phyloP scores from a whole-genome alignment of 1,284 basidiomycete genomes.

The Pyrrhoderma lamaoense region DNA sequence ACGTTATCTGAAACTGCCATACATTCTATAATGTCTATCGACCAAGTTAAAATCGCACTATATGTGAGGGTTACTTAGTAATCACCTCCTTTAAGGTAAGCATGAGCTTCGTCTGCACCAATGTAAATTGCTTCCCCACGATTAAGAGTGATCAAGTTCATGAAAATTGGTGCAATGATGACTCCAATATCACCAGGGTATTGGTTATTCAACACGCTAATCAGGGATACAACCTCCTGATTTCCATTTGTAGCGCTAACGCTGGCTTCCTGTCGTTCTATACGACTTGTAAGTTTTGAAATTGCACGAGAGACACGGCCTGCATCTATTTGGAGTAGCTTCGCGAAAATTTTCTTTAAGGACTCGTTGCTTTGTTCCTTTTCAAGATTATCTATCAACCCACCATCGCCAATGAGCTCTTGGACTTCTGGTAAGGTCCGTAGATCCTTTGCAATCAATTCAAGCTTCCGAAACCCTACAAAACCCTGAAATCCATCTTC shows the following conservation, averaged over 20 bases:
- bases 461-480: constrained; percentile 47
- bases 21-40: constrained; percentile 31
- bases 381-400: constrained; percentile 22
- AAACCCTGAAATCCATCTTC: constrained; percentile 56
- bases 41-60: constrained; percentile 8
- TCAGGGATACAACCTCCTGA: constrained; percentile 32
- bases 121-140: constrained; percentile 56
- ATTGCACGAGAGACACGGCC: constrained; percentile 31
- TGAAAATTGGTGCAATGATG: constrained; percentile 52
- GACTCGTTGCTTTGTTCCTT: constrained; percentile 16
- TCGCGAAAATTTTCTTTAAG: constrained; percentile 39
- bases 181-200: constrained; percentile 57
- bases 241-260: constrained; percentile 21
- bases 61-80: no score
- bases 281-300: constrained; percentile 33
- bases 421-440: constrained; percentile 45
- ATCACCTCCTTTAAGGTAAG: constrained; percentile 52
- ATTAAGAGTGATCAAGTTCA: constrained; percentile 52
- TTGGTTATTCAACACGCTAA: constrained; percentile 42
- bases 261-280: constrained; percentile 23
- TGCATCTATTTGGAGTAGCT: constrained; percentile 37
- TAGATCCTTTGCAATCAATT: constrained; percentile 41
- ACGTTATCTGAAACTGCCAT: constrained; percentile 34
- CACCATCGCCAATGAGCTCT: constrained; percentile 25
- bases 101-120: constrained; percentile 59